These are phyloP conservation scores for Conoideocrella luteorostrata DNA, from an alignment of 2,329 filamentous ascomycete species.

Conservation along the genomic window DNA sequence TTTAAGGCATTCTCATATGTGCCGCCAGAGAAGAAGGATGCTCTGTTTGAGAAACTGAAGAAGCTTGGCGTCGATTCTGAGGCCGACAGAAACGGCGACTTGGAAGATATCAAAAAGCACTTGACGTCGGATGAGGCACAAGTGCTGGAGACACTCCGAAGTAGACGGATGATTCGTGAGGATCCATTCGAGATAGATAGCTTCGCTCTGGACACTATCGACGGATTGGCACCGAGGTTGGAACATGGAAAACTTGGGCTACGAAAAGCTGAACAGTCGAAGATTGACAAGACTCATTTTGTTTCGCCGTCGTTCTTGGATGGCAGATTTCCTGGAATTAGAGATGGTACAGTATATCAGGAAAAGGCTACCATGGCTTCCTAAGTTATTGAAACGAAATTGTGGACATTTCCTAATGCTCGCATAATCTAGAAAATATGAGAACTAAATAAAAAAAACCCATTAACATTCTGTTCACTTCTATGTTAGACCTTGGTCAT, in stretches of 20 bases:
- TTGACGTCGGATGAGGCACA: conserved; percentile 11
- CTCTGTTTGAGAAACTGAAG: conserved; percentile 13
- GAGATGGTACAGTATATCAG: conserved; percentile 3
- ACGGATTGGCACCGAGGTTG: conserved; percentile 9
- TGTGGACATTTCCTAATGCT: too few species aligned
- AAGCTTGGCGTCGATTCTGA: conserved; percentile 1
- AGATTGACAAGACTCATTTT: conserved; percentile 7
- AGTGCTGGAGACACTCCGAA: conserved; percentile 8
- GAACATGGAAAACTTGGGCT: conserved; percentile 12
- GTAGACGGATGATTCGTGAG: conserved; percentile 12
- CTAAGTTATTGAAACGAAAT: too few species aligned
- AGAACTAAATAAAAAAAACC: too few species aligned
- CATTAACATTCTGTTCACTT: too few species aligned
- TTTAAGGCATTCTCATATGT: conserved; percentile 22
- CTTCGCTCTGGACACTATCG: conserved; percentile 12
- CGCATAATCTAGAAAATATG: too few species aligned
- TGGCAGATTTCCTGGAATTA: conserved; percentile 3
- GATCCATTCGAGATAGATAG: conserved; percentile 12
- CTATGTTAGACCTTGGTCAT: too few species aligned
- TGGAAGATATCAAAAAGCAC: background rate
- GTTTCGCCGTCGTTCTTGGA: conserved; percentile 1
- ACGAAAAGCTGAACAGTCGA: background rate
- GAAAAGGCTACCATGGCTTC: too few species aligned
- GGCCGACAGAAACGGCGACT: background rate
- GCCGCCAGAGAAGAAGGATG: conserved; percentile 9